Percentiles rank a stretch among this genome's conserved stretches.
Evolutionary conservation across 2,329 filamentous ascomycete species (phyloP).

Genomic region (Hyphodiscus sp.): DNA sequence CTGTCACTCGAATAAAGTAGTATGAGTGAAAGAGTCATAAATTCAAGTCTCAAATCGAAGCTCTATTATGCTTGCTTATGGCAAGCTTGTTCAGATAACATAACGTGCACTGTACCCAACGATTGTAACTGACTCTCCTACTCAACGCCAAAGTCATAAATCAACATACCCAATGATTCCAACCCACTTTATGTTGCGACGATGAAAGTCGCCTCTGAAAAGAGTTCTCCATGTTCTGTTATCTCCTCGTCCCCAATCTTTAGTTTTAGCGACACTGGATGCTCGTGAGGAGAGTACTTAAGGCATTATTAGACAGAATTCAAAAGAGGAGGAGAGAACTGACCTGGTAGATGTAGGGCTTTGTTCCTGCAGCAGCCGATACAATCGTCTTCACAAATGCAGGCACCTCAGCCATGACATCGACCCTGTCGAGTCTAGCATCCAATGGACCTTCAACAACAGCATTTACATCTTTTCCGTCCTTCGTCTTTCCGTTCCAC

Average conservation of each 20-base stretch:
- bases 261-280: conserved; percentile 67
- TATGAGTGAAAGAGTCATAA: conserved; percentile 1
- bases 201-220: conserved; percentile 95
- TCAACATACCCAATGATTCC: conserved; percentile 6
- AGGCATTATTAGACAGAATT: conserved; percentile 20
- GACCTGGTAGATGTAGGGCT: conserved; percentile 97
- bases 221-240: conserved; percentile 70
- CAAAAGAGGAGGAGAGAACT: conserved; percentile 22
- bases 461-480: conserved; percentile 66
- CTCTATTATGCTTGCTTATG: conserved; percentile 11
- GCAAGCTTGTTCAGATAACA: background rate
- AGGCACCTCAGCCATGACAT: conserved; percentile 95
- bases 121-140: conserved; percentile 23
- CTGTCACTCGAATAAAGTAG: background rate
- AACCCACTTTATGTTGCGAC: conserved; percentile 39
- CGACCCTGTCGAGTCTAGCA: conserved; percentile 70
- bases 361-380: conserved; percentile 79
- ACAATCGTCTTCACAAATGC: conserved; percentile 94
- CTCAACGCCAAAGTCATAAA: conserved; percentile 21
- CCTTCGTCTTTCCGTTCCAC: conserved; percentile 73
- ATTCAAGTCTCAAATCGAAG: conserved; percentile 11
- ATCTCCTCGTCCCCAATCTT: conserved; percentile 77
- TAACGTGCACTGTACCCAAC: conserved; percentile 17
- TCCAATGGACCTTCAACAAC: conserved; percentile 64
- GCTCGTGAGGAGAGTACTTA: conserved; percentile 63